phyloP scores from a whole-genome alignment of 805 yeast species.

The Saccharomycopsis fibuligera region DNA sequence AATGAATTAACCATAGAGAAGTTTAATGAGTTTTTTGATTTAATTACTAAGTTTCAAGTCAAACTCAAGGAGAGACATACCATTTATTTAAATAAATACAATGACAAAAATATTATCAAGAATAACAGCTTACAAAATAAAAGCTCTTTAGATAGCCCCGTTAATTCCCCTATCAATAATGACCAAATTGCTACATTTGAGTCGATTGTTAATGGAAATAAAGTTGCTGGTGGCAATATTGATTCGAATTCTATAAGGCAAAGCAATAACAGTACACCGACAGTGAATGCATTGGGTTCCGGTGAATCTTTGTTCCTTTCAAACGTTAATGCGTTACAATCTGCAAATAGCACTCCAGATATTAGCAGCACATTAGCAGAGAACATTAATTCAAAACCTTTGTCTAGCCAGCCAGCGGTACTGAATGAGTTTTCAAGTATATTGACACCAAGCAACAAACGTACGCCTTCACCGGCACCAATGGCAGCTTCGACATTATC shows the following conservation, averaged over 20 bases:
- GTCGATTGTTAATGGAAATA: not conserved
- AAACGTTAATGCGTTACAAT: not conserved
- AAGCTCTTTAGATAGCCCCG: not conserved
- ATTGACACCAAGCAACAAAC: not conserved
- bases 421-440: not conserved
- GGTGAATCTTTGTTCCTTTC: not conserved
- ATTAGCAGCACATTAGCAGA: not conserved
- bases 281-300: not conserved
- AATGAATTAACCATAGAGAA: slow-evolving; percentile 34
- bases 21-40: slow-evolving; percentile 34
- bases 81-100: slow-evolving; percentile 28
- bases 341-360: not conserved
- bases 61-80: slow-evolving; percentile 40
- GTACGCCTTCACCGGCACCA: not conserved
- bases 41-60: slow-evolving; percentile 36
- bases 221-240: not conserved
- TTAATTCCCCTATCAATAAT: slow-evolving; percentile 3
- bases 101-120: slow-evolving; percentile 23
- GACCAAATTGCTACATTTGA: slow-evolving; percentile 10
- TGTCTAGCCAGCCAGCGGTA: not conserved
- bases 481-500: not conserved
- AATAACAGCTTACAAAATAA: slow-evolving; percentile 8
- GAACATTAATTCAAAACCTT: not conserved
- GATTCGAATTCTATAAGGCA: not conserved
- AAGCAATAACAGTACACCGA: not conserved